Base-by-base conservation (phyloP, 768 basidiomycete species). In the Pleurotus cornucopiae region DNA sequence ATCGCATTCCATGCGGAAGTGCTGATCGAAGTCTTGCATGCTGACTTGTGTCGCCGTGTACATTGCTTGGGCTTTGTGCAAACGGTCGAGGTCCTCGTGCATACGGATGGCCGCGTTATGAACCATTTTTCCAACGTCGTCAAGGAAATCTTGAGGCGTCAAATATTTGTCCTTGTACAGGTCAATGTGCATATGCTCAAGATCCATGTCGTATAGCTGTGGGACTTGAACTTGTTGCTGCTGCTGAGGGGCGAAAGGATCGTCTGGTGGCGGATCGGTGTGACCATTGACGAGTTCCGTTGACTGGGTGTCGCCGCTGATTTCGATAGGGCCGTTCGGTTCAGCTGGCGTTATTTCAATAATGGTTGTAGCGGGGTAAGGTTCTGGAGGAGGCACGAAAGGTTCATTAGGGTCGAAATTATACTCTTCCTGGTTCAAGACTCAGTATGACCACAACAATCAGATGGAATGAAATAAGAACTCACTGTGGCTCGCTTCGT, bases 51-150 rank as follows among this genome's bases (percentile, higher is more conserved):
- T 79, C 14, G 91, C 88, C 20, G 85, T 92, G 59, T 86, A 82
- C 92, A 99, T 92, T 39, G 91, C 88, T 58, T 92, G 88, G 0
- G 96, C 91, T 59, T 87, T 88, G 64, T 82, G 81, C 43, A 91
- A 68, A 41, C 91, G 78, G 5, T 98, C 96, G 13, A 71, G 66
- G 66, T 98, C 93, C 62, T 85, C 78, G 49, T 76, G 54, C 20
- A 75, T 65, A 18, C 82, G 78, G 14, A 83, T 73, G 20, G 78
- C 69, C 0, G 88, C 84, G 55, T 91, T 90, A 63, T 90, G 84
- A 16, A 91, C 85, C 60, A 93, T 91, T 71, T 86, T 89, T 57
- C 79, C 78, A 55, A 94, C 78, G 61, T 93, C 90, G 46, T 86
- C 82, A 6, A 98, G 79, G 76, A 99, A 97, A 55, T 91, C 87